A percentile compares a stretch with the other conserved stretches of the same genome.
These are phyloP conservation scores for Aspergillus panamensis DNA, from an alignment of 495 filamentous ascomycete species.

Conservation along the genomic window DNA sequence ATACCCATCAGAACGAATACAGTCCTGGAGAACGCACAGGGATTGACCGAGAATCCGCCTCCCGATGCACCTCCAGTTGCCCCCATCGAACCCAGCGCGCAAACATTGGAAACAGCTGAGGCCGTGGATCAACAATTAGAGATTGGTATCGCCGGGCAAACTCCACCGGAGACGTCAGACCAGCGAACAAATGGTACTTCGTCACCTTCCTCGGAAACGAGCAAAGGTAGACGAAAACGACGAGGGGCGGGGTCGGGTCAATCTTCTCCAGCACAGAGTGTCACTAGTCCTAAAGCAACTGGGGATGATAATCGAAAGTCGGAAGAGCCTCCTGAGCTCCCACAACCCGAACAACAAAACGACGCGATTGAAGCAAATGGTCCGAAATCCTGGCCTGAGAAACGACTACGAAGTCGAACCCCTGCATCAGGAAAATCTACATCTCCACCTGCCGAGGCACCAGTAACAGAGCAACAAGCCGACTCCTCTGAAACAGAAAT, in stretches of 20 bases:
- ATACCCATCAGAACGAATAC: slow-evolving; percentile 3
- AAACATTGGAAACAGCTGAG: background rate
- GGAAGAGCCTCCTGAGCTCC: background rate
- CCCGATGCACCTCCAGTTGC: background rate
- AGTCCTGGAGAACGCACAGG: background rate
- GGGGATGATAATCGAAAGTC: background rate
- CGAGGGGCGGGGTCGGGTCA: slow-evolving; percentile 7
- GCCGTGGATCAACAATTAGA: background rate
- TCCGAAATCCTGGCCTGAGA: background rate
- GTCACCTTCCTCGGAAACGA: slow-evolving; percentile 10
- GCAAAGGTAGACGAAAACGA: slow-evolving; percentile 12
- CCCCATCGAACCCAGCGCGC: background rate
- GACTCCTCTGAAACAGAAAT: background rate
- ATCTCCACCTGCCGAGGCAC: slow-evolving; percentile 4
- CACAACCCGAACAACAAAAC: background rate
- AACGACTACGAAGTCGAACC: background rate
- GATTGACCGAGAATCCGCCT: background rate
- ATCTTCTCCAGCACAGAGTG: slow-evolving; percentile 1
- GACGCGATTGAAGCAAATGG: background rate
- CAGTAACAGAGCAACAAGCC: background rate
- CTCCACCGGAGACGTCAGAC: background rate
- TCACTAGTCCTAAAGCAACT: background rate
- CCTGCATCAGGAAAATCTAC: no score
- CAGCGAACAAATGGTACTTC: slow-evolving; percentile 11
- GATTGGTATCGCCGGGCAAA: background rate